These are phyloP conservation scores for Theobroma cacao DNA, from an alignment of 345 rosid species.

Conservation along the genomic window DNA sequence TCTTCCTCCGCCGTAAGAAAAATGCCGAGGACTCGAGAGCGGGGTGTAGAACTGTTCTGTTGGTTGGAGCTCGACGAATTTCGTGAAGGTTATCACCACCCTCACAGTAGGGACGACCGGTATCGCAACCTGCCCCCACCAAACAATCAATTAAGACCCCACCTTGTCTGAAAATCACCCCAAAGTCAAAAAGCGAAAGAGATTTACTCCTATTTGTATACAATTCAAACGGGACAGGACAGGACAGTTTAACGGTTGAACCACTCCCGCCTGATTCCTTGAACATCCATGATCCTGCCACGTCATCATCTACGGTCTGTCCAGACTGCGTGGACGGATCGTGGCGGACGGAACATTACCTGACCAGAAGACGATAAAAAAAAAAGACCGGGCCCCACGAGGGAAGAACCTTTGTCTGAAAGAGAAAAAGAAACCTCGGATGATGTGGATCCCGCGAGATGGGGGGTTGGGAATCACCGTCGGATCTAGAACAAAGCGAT, in stretches of 20 bases:
- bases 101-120: constrained; percentile 97
- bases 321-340: constrained; percentile 16
- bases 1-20: constrained; percentile 28
- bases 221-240: not conserved
- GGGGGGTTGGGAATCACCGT: constrained; percentile 8
- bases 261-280: not conserved
- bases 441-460: constrained; percentile 13
- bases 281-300: constrained; percentile 18
- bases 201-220: not conserved
- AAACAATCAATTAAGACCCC: not conserved
- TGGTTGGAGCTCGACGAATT: constrained; percentile 78
- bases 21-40: constrained; percentile 71
- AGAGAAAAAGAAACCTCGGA: constrained; percentile 19
- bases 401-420: not conserved
- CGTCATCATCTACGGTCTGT: constrained; percentile 6
- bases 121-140: constrained; percentile 71
- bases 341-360: not conserved
- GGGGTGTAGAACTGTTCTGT: constrained; percentile 89
- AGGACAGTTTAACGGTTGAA: not conserved
- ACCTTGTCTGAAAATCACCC: not conserved
- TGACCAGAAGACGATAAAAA: not conserved
- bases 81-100: constrained; percentile 93
- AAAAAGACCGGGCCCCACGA: not conserved
- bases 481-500: constrained; percentile 1
- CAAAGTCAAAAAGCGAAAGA: not conserved